A percentile compares a stretch with the other conserved stretches of the same genome.
These are phyloP conservation scores for Collariella sp. DNA, from an alignment of 495 filamentous ascomycete species.

Conservation along the genomic window DNA sequence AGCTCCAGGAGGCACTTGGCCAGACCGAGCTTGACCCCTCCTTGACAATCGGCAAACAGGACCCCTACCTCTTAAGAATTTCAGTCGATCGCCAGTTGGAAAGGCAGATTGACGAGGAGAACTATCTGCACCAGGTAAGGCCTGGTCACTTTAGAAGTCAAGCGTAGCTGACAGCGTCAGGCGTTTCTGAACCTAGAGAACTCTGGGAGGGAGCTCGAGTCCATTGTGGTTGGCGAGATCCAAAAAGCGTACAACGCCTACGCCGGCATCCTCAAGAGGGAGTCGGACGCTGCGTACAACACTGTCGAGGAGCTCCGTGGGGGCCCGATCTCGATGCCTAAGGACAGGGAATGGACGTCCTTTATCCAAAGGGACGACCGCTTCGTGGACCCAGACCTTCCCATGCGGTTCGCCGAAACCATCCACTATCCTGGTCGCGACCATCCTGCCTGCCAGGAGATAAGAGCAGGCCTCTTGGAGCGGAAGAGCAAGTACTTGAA, in stretches of 20 bases:
- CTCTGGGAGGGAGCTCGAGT: conserved; percentile 89
- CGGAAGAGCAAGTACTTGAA: conserved; percentile 98
- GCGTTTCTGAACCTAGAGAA: conserved; percentile 91
- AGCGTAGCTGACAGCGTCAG: conserved; percentile 20
- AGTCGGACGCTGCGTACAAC: conserved; percentile 71
- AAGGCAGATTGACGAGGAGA: conserved; percentile 91
- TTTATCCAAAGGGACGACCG: conserved; percentile 79
- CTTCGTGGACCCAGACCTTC: conserved; percentile 77
- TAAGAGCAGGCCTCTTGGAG: conserved; percentile 83
- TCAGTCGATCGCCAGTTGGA: conserved; percentile 82
- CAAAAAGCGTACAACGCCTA: conserved; percentile 95
- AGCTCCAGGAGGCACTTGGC: conserved; percentile 71
- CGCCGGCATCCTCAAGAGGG: conserved; percentile 77
- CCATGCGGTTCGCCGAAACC: conserved; percentile 66
- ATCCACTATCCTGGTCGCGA: conserved; percentile 92
- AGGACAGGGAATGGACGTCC: conserved; percentile 79
- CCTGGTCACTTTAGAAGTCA: conserved; percentile 8
- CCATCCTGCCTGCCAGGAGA: conserved; percentile 77
- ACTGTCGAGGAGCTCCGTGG: conserved; percentile 73
- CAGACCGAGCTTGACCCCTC: conserved; percentile 68
- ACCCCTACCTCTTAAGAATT: conserved; percentile 80
- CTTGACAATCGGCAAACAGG: conserved; percentile 69
- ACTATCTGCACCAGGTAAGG: conserved; percentile 80
- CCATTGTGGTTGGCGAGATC: conserved; percentile 92
- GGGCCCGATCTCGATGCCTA: conserved; percentile 80